These are phyloP conservation scores for Fusarium dlaminii DNA, from an alignment of 2,329 filamentous ascomycete genomes.

Conservation along the genomic window DNA sequence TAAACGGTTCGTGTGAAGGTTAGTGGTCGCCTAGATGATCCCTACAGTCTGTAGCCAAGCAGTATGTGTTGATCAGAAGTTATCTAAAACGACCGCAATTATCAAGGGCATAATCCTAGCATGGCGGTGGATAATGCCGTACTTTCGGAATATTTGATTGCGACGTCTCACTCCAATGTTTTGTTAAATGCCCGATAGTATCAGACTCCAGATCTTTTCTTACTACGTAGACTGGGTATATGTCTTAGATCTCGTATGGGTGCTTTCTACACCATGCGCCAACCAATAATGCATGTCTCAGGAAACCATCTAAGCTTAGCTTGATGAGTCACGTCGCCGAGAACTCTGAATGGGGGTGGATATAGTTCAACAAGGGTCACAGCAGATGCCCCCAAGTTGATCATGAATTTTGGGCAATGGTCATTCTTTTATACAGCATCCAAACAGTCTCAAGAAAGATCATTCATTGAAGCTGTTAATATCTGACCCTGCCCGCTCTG, in stretches of 20 bases:
- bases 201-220: background rate
- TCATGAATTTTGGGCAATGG: background rate
- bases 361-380: background rate
- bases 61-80: background rate
- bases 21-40: background rate
- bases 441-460: too few relatives aligned
- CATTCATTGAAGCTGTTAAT: background rate
- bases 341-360: background rate
- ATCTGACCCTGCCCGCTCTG: background rate
- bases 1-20: background rate
- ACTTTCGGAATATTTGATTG: background rate
- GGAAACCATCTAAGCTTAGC: background rate
- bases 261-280: background rate
- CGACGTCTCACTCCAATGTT: background rate
- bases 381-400: background rate
- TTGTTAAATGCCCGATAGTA: background rate
- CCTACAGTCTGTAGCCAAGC: background rate
- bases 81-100: background rate
- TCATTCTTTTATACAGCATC: background rate
- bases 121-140: background rate
- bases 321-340: conserved; percentile 11
- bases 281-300: conserved; percentile 7
- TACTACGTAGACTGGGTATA: background rate
- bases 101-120: background rate
- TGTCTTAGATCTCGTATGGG: background rate